phyloP scores from a whole-genome alignment of 2,329 filamentous ascomycete species.

The Parastagonospora nodorum region DNA sequence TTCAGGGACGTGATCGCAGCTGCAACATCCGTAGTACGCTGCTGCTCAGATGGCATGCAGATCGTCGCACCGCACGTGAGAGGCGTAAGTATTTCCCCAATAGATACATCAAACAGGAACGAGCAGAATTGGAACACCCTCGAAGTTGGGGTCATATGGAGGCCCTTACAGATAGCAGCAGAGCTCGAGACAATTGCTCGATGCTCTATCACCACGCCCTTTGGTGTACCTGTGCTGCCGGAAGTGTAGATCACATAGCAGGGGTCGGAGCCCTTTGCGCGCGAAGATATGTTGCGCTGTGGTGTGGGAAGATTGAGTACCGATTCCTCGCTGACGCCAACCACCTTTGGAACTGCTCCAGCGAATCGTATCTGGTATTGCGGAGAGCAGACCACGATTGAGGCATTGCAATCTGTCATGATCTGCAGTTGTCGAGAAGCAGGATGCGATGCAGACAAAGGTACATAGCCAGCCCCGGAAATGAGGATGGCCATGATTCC shows the following conservation, averaged over 20 bases:
- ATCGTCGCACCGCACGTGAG: constrained; percentile 39
- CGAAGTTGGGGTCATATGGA: constrained; percentile 32
- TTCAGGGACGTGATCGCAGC: constrained; percentile 37
- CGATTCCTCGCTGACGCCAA: constrained; percentile 20
- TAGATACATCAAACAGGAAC: constrained; percentile 41
- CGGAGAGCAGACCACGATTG: constrained; percentile 35
- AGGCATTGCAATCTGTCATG: constrained; percentile 32
- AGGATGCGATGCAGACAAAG: constrained; percentile 35
- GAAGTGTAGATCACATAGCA: constrained; percentile 41
- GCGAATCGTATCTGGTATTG: constrained; percentile 25
- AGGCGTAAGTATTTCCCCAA: constrained; percentile 41
- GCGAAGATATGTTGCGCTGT: constrained; percentile 9
- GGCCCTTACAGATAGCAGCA: constrained; percentile 31
- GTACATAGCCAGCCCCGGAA: constrained; percentile 40
- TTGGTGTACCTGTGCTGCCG: constrained; percentile 41
- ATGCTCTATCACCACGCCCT: constrained; percentile 41
- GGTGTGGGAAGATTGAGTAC: constrained; percentile 20
- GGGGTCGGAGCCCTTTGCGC: constrained; percentile 23
- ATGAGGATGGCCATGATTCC: constrained; percentile 45
- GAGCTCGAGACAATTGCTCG: constrained; percentile 34
- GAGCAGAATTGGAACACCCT: constrained; percentile 45
- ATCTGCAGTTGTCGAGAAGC: constrained; percentile 33
- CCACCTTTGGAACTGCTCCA: constrained; percentile 20
- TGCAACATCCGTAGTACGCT: constrained; percentile 52
- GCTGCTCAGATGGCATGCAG: constrained; percentile 44